These are phyloP conservation scores for Pinus tabuliformis DNA, from an alignment of 75 land plant species.

Conservation along the genomic window DNA sequence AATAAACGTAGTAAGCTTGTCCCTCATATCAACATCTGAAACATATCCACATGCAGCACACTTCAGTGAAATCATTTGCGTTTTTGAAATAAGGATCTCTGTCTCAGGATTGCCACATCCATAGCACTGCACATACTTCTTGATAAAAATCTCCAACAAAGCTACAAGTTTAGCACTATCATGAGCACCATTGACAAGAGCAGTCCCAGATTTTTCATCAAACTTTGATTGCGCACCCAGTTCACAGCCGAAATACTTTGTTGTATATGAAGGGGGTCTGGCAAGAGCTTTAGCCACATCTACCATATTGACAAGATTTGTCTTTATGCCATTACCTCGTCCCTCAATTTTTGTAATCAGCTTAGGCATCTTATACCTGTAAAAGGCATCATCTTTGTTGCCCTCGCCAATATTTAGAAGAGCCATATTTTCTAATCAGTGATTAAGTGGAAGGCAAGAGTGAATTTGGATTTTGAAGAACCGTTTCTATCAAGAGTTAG, in stretches of 20 bases:
- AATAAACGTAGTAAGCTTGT: conserved; percentile 91
- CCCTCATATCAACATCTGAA: conserved; percentile 98
- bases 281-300: conserved; percentile 97
- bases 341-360: conserved; percentile 97
- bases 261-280: conserved; percentile 92
- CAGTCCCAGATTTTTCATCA: conserved; percentile 88
- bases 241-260: conserved; percentile 96
- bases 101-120: conserved; percentile 99
- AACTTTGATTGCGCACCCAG: conserved; percentile 98
- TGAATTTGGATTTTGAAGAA: not conserved
- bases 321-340: conserved; percentile 97
- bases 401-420: conserved; percentile 91
- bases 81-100: conserved; percentile 78
- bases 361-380: conserved; percentile 98
- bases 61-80: conserved; percentile 76
- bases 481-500: not conserved
- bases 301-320: conserved; percentile 97
- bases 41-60: conserved; percentile 97
- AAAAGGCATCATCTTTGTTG: conserved; percentile 96
- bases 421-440: conserved; percentile 55
- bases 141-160: conserved; percentile 91
- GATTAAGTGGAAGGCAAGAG: not conserved
- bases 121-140: conserved; percentile 98
- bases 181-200: conserved; percentile 95
- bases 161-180: conserved; percentile 84